Percentiles rank a stretch among this genome's conserved stretches.
phyloP scores from a whole-genome alignment of 441 rosid species.

The Gossypium gossypioides region DNA sequence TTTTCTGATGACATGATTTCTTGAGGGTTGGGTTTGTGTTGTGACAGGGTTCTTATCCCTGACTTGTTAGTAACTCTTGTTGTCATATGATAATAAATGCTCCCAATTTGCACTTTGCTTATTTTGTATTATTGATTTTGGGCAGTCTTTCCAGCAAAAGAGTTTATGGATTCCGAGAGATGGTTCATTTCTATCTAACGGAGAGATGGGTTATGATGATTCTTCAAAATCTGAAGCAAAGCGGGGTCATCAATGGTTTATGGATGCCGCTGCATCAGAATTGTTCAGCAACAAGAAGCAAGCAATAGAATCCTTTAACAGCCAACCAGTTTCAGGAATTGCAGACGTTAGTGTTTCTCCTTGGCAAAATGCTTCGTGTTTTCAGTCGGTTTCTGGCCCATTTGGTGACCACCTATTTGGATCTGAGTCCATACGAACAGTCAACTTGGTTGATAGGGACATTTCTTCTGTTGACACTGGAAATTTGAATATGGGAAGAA shows the following conservation, averaged over 20 bases:
- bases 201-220: conserved; percentile 26
- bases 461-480: conserved; percentile 24
- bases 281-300: conserved; percentile 36
- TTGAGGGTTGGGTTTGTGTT: background rate
- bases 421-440: conserved; percentile 27
- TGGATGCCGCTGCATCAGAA: conserved; percentile 25
- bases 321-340: conserved; percentile 18
- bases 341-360: conserved; percentile 20
- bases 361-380: conserved; percentile 25
- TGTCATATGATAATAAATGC: background rate
- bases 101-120: background rate
- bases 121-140: conserved; percentile 12
- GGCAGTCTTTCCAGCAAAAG: conserved; percentile 32
- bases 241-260: conserved; percentile 36
- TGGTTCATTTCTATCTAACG: conserved; percentile 19
- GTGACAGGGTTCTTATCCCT: background rate
- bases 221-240: conserved; percentile 34
- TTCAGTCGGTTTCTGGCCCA: conserved; percentile 28
- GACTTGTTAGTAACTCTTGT: background rate
- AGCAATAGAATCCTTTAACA: conserved; percentile 25
- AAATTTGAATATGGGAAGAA: conserved; percentile 34
- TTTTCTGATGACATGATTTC: background rate
- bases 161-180: conserved; percentile 30
- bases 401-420: conserved; percentile 28
- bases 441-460: conserved; percentile 30